phyloP scores from a whole-genome alignment of 768 basidiomycete genomes.

The Podaxis sp. region DNA sequence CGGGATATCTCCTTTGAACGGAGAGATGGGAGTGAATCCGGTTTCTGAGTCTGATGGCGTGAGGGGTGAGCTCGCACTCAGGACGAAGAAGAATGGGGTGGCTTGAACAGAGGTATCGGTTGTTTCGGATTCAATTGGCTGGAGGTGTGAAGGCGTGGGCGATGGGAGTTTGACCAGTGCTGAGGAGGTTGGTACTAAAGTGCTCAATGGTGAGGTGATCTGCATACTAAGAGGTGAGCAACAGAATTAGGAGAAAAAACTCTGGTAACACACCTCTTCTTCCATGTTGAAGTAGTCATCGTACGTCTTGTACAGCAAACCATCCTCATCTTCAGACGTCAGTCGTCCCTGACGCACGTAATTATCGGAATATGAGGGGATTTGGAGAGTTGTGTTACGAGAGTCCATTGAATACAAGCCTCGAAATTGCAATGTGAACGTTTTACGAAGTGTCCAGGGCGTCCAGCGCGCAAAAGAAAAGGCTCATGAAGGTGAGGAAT shows the following conservation, averaged over 20 bases:
- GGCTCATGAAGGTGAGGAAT: not conserved
- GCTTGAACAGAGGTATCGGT: not conserved
- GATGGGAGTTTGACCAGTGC: not conserved
- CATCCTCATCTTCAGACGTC: not conserved
- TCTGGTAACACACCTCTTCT: conserved; percentile 1
- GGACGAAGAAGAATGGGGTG: conserved; percentile 4
- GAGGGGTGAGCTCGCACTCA: not conserved
- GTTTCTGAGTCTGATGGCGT: conserved; percentile 1
- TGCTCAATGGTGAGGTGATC: not conserved
- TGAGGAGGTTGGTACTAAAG: not conserved
- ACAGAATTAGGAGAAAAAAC: not conserved
- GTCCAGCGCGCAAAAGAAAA: not conserved
- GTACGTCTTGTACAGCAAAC: conserved; percentile 5
- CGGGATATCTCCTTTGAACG: conserved; percentile 1
- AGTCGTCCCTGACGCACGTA: not conserved
- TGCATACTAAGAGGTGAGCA: not conserved
- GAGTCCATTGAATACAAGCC: not conserved
- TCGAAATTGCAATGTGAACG: not conserved
- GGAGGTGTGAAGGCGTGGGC: not conserved
- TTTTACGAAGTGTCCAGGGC: not conserved
- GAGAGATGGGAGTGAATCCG: conserved; percentile 1
- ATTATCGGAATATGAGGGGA: not conserved
- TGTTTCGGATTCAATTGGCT: not conserved
- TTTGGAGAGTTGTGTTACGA: not conserved
- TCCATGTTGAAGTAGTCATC: conserved; percentile 12